Conservation (phyloP, 2,329 filamentous ascomycete species). For the Aspergillus felis region DNA sequence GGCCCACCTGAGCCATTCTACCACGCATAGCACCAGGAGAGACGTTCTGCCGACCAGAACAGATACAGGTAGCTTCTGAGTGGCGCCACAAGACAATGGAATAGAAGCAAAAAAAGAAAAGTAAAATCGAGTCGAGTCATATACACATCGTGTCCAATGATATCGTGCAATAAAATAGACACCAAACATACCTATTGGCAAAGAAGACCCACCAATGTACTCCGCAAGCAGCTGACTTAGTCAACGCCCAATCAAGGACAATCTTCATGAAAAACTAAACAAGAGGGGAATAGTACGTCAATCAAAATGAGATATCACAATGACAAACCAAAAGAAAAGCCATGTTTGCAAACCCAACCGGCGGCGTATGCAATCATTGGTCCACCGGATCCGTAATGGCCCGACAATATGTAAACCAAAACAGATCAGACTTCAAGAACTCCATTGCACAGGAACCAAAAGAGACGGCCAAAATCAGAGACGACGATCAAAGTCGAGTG, state of each 20-base stretch:
- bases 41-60: too few species aligned
- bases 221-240: not conserved
- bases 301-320: conserved; percentile 12
- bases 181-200: not conserved
- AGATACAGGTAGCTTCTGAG: not conserved
- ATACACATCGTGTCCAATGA: not conserved
- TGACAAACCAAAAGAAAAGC: conserved; percentile 3
- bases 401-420: conserved; percentile 12
- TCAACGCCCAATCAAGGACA: not conserved
- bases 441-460: conserved; percentile 8
- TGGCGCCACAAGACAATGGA: conserved; percentile 2
- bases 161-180: not conserved
- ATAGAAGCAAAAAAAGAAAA: not conserved
- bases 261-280: not conserved
- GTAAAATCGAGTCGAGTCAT: not conserved
- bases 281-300: conserved; percentile 12
- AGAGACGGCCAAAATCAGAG: not conserved
- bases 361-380: conserved; percentile 6
- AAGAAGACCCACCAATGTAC: not conserved
- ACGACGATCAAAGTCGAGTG: not conserved
- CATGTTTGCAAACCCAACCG: conserved; percentile 3
- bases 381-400: conserved; percentile 11
- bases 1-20: not conserved
- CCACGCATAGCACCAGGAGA: not conserved
- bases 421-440: conserved; percentile 7